phyloP scores from a whole-genome alignment of 1,284 basidiomycete species.

The Amylostereum areolatum region DNA sequence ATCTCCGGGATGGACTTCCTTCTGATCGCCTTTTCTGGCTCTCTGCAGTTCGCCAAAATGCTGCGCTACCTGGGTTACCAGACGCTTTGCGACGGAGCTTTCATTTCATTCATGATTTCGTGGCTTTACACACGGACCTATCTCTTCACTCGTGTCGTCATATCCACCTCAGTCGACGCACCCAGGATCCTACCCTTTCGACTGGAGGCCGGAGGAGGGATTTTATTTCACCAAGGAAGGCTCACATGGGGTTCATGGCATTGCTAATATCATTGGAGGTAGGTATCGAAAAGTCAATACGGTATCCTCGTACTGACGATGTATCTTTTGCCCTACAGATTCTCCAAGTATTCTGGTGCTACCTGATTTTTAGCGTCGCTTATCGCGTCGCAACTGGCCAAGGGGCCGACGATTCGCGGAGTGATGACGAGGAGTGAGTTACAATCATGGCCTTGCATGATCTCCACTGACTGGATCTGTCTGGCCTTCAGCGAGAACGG shows the following conservation, averaged over 20 bases:
- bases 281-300: constrained; percentile 12
- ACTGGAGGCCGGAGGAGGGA: constrained; percentile 58
- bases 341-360: constrained; percentile 82
- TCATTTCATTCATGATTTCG: constrained; percentile 79
- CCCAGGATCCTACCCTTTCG: constrained; percentile 41
- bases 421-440: constrained; percentile 74
- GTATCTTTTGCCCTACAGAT: constrained; percentile 34
- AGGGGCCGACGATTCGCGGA: constrained; percentile 80
- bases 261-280: constrained; percentile 67
- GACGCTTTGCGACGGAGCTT: constrained; percentile 69
- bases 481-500: constrained; percentile 9
- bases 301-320: constrained; percentile 7
- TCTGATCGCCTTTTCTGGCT: constrained; percentile 1
- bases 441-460: background rate
- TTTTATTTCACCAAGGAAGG: constrained; percentile 46
- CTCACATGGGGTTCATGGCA: constrained; percentile 44
- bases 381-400: constrained; percentile 73
- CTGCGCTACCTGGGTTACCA: constrained; percentile 75
- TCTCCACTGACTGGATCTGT: background rate
- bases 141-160: constrained; percentile 69
- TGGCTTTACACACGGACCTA: constrained; percentile 87
- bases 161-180: constrained; percentile 48
- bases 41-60: constrained; percentile 82
- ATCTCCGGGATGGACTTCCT: constrained; percentile 7
- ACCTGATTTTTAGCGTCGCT: constrained; percentile 78